Evolutionary conservation across 805 yeast genomes (phyloP), one percentile per base, ranked within the genome.

Genomic region (Wickerhamomyces chaumierensis): DNA sequence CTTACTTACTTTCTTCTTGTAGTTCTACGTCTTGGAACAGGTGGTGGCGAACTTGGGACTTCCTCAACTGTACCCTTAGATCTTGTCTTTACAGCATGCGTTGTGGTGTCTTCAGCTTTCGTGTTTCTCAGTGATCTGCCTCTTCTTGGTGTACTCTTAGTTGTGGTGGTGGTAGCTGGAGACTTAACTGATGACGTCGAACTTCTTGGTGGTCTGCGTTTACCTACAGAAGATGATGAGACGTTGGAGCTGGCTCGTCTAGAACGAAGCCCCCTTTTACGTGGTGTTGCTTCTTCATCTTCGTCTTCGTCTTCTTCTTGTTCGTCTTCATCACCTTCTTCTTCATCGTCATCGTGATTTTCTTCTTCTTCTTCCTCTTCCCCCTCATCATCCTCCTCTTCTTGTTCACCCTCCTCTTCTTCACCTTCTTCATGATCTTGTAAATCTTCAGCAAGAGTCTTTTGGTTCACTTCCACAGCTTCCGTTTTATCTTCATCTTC

Each of bases 271-370:
- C 9, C 31, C 16, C 16, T 28, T 15, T 6, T 28, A 14, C 16
- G n/a, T 28, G n/a, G 31, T 15, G 31, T 7, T 14, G 16, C 40
- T 15, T 36, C 36, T 28, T 31, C 43, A 17, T 32, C 35, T 8
- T 31, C 35, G 33, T 39, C 41, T 25, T 40, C 42, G 5, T 37
- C 44, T 27, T 39, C 42, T 6, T 38, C 39, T 25, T 40, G 42
- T 12, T 43, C 46, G 19, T 38, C 43, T 9, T 46, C 41, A 28
- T 35, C 39, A 9, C 31, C 50, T 17, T 41, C 42, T 17, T 45
- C 44, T 15, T 41, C 48, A n/a, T 39, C 48, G 7, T 33, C 41
- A 3, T 37, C 39, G 15, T 37, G 45, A 13, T 35, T 39, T 14
- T 34, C 38, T 11, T 34, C 39, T 9, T 39, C 42, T 8, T 39